Base-by-base conservation (phyloP, 2,329 filamentous ascomycete species). In the Fusarium praegraminearum region DNA sequence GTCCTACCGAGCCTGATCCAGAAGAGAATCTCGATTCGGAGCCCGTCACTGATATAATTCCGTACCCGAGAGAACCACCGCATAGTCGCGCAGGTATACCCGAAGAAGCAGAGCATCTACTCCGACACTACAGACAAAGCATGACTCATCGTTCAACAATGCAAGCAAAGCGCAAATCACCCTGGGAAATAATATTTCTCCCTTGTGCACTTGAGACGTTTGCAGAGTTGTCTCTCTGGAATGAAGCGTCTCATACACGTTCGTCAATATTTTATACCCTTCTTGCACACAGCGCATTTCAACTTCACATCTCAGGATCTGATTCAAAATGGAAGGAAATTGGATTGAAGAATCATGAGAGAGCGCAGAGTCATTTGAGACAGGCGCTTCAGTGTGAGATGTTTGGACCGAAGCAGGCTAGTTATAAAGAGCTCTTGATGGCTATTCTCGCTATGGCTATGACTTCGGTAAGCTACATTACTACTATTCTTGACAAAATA, bases 341-440 rank as follows among this genome's bases (percentile, higher is more conserved):
- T n/a, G 78, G 72, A 0, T 18, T 72, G 6, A 50, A 57, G n/a
- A 76, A 79, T 30, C 78, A 78, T 22, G 67, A 72, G 5, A 63
- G 73, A 13, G 76, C 78, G 1, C 74, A 80, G 49, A 69, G 76
- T 13, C 75, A 78, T 24, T 36, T 78, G 4, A 77, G 79, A 35
- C 69, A 80, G 9, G 75, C 77, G 3, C 67, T 81, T 8, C 78
- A 79, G 20, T 75, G 75, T 16, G 75, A 80, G 41, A 74, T 77
- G 24, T 69, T 72, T 54, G 74, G 76, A 0, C 70, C 76, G 0
- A 81, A 78, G 49, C 74, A 76, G 44, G 76, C 78, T 6, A 82
- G 82, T 32, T 84, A 84, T 55, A 83, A 82, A 26, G 79, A 81
- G 9, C 76, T 82, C 2, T 70, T 84, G 10, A 83, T 84, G 78